Evolutionary conservation across 2,329 filamentous ascomycete species (phyloP).

Genomic region (Rhinocladiella similis): DNA sequence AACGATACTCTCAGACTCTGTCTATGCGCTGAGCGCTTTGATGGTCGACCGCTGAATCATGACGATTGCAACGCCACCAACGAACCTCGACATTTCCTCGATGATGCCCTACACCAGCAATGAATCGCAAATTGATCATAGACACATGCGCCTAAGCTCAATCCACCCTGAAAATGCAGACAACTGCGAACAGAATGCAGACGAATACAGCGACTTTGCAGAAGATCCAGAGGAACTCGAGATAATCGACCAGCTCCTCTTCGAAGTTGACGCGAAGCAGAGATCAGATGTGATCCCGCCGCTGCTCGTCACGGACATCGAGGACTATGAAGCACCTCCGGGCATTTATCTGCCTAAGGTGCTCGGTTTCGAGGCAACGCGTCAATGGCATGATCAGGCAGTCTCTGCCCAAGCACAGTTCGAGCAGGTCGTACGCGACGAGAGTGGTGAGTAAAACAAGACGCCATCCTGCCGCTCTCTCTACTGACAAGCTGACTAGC

Average conservation of each 20-base stretch:
- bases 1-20: neutral
- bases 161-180: neutral
- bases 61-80: slow-evolving; percentile 20
- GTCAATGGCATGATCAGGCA: slow-evolving; percentile 16
- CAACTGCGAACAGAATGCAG: slow-evolving; percentile 31
- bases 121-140: neutral
- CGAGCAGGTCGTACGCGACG: slow-evolving; percentile 22
- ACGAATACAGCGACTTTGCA: slow-evolving; percentile 66
- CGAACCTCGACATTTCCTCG: neutral
- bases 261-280: slow-evolving; percentile 41
- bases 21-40: neutral
- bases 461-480: slow-evolving; percentile 42
- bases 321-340: slow-evolving; percentile 44
- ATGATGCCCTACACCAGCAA: slow-evolving; percentile 8
- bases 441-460: slow-evolving; percentile 20
- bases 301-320: slow-evolving; percentile 40
- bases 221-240: slow-evolving; percentile 53
- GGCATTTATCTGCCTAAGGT: slow-evolving; percentile 42
- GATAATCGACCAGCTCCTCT: slow-evolving; percentile 53
- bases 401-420: neutral
- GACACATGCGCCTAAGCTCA: slow-evolving; percentile 10
- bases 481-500: slow-evolving; percentile 40
- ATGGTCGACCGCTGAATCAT: slow-evolving; percentile 4
- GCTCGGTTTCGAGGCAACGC: slow-evolving; percentile 40
- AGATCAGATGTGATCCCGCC: slow-evolving; percentile 23